phyloP scores from a whole-genome alignment of 1,284 basidiomycete species.

The Apiotrichum montevideense region DNA sequence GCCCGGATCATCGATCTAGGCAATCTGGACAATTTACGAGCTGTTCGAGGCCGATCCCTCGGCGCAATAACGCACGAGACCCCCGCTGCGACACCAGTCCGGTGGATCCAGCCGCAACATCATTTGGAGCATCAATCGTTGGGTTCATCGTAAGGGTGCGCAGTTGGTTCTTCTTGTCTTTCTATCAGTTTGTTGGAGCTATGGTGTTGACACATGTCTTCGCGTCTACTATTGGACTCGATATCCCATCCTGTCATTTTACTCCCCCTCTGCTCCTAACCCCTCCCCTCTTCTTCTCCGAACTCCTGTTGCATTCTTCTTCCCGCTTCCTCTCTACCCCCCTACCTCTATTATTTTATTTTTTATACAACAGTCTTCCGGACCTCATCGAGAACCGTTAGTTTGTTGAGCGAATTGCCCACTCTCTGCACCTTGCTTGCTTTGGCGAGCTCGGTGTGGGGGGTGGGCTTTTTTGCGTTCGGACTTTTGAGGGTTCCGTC shows the following conservation, averaged over 20 bases:
- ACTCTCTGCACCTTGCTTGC: conserved; percentile 6
- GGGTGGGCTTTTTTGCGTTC: conserved; percentile 27
- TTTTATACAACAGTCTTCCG: conserved; percentile 19
- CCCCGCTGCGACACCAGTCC: background rate
- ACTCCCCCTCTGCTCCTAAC: conserved; percentile 5
- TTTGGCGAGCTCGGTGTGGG: background rate
- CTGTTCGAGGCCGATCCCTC: background rate
- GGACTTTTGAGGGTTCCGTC: background rate
- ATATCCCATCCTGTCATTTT: conserved; percentile 1
- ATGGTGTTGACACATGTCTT: conserved; percentile 22
- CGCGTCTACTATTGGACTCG: conserved; percentile 3
- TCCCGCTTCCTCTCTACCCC: conserved; percentile 2
- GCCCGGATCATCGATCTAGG: conserved; percentile 10
- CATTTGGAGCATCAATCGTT: background rate
- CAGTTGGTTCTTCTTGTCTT: conserved; percentile 3
- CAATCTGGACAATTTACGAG: background rate
- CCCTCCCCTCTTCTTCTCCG: conserved; percentile 4
- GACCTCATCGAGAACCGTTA: conserved; percentile 17
- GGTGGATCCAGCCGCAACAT: conserved; percentile 5
- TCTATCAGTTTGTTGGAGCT: conserved; percentile 7
- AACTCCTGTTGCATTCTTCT: conserved; percentile 8
- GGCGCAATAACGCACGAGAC: background rate
- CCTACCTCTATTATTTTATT: background rate
- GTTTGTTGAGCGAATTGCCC: conserved; percentile 19
- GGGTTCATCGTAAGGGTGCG: conserved; percentile 21